These are phyloP conservation scores for Colletotrichum sp. DNA, from an alignment of 2,329 filamentous ascomycete species.

Conservation along the genomic window DNA sequence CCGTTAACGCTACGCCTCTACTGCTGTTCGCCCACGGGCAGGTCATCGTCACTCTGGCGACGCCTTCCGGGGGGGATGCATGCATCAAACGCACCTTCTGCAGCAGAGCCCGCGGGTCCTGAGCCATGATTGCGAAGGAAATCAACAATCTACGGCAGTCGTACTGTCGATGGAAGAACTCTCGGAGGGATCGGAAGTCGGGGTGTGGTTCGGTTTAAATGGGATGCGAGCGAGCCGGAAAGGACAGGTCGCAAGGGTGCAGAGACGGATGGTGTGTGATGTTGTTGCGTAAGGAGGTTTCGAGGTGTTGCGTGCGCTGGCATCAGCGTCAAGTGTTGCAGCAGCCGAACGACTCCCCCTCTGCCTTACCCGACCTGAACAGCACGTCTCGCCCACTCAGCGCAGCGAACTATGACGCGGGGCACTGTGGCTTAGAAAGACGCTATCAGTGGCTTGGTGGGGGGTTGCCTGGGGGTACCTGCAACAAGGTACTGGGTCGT, in stretches of 20 bases:
- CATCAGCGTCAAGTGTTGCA: slow-evolving; percentile 5
- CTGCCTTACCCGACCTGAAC: neutral
- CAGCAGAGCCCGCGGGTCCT: slow-evolving; percentile 79
- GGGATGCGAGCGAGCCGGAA: neutral
- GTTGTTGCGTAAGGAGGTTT: neutral
- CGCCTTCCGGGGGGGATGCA: neutral
- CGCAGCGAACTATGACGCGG: slow-evolving; percentile 12
- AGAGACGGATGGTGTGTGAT: neutral
- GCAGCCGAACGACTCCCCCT: neutral
- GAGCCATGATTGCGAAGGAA: slow-evolving; percentile 60
- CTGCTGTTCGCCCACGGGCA: neutral
- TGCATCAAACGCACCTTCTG: slow-evolving; percentile 66
- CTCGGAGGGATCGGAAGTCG: neutral
- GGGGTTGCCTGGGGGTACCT: neutral
- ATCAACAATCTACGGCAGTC: neutral
- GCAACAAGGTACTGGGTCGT: neutral
- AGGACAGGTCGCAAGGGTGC: neutral
- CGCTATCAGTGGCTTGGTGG: neutral
- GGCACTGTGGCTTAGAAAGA: slow-evolving; percentile 15
- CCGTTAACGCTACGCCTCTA: neutral
- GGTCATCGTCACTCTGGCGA: neutral
- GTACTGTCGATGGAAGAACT: neutral
- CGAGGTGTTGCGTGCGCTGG: neutral
- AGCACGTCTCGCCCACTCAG: neutral
- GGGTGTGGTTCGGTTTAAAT: neutral